Evolutionary conservation across 768 basidiomycete genomes (phyloP), one percentile per base, ranked within the genome.

Genomic region (Kockovaella imperatae): DNA sequence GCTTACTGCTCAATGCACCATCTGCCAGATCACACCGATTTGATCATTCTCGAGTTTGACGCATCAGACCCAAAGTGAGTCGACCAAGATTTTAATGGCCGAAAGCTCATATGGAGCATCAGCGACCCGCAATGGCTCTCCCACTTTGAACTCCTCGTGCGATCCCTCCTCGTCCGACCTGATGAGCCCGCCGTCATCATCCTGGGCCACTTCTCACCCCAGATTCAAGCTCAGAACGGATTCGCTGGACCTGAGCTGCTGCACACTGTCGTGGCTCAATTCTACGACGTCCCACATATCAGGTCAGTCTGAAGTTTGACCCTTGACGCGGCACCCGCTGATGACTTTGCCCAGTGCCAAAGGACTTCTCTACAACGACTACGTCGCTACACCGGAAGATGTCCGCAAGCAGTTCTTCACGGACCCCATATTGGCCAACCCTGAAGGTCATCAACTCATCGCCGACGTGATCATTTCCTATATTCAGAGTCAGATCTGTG

Each of bases 241-340:
- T 95, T 86, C 62, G 81, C 81, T 3, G 91, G 93, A 1, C 85
- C 91, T 0, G 91, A 95, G 62, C 81, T 87, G 59, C 82, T 81
- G 77, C 95, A 99, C 70, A 83, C 77, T 53, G 74, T 84, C 47
- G 90, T 97, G 0, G 87, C 95, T 0, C 89, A 91, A 67, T 97
- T 90, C 74, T 99, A 99, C 75, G 95, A 99, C 65, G 80, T 96
- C 26, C 91, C 93, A 0, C 87, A 97, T 66, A 75, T 99, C 59
- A 80, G 78, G 80, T 80, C 32, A 31, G 73, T 53, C 2, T 32
- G 31, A 10, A 17, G 10, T 10, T 32, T 32, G 31, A 32, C 31
- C 31, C 31, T 17, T 30, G 18, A 28, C 30, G 35, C 28, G 13
- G 11, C 5, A 26, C 24, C 21, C 6, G 43, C 23, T 29, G 28